These are phyloP conservation scores for Cicer chorassanicum DNA, from an alignment of 306 rosid genomes.

Conservation along the genomic window DNA sequence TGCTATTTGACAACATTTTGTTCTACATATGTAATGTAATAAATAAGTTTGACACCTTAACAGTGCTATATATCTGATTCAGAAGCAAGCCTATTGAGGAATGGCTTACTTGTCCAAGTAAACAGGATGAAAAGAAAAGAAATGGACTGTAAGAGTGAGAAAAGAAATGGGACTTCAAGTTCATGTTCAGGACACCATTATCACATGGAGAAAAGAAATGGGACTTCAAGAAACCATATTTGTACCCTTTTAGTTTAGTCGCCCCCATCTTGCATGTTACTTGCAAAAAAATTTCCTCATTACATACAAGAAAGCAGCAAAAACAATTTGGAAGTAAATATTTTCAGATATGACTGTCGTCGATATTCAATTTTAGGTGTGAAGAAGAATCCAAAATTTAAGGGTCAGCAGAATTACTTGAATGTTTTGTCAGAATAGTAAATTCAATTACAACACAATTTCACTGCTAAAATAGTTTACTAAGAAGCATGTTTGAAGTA, in stretches of 20 bases:
- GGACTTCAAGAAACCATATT: too few relatives aligned
- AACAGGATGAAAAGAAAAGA: not conserved
- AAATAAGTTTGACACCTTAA: constrained; percentile 16
- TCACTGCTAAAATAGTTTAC: not conserved
- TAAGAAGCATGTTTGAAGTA: not conserved
- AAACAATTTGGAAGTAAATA: not conserved
- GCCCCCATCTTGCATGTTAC: too few relatives aligned
- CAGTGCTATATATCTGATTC: not conserved
- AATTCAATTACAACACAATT: not conserved
- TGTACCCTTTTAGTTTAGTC: too few relatives aligned
- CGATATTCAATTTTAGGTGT: not conserved
- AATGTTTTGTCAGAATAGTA: constrained; percentile 18
- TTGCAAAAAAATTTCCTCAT: too few relatives aligned
- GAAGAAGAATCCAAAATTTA: constrained; percentile 2
- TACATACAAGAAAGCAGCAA: too few relatives aligned
- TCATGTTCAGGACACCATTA: too few relatives aligned
- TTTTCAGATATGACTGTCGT: constrained; percentile 1
- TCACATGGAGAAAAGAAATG: too few relatives aligned
- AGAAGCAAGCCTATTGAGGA: constrained; percentile 6
- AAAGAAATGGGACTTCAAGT: too few relatives aligned
- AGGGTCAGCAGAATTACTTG: not conserved
- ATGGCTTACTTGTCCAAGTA: not conserved
- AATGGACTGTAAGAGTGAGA: constrained; percentile 13
- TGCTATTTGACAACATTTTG: too few relatives aligned
- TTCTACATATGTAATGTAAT: not conserved